Percentiles rank a stretch among this genome's conserved stretches.
phyloP scores from a whole-genome alignment of 192 early-diverging fungal species.

The Phycomyces nitens region DNA sequence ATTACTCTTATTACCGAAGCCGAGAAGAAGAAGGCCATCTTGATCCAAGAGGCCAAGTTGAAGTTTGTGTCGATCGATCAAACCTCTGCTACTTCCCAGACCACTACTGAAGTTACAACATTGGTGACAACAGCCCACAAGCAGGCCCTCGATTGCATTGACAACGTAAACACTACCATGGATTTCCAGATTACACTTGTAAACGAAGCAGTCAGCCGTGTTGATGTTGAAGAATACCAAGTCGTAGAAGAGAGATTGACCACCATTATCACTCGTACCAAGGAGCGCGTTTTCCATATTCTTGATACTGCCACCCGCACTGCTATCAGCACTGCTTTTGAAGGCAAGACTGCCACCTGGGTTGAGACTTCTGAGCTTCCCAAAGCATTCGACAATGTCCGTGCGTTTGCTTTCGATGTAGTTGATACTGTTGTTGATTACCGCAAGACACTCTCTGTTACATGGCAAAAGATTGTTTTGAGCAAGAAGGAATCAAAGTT shows the following conservation, averaged over 20 bases:
- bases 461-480: conserved; percentile 13
- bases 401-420: conserved; percentile 20
- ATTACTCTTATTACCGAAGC: neutral
- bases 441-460: conserved; percentile 1
- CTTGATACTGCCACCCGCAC: conserved; percentile 12
- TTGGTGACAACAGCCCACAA: conserved; percentile 11
- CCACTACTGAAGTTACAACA: neutral
- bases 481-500: conserved; percentile 7
- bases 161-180: conserved; percentile 13
- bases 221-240: conserved; percentile 15
- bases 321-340: conserved; percentile 18
- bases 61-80: conserved; percentile 6
- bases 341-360: conserved; percentile 29
- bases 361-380: conserved; percentile 22
- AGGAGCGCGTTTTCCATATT: conserved; percentile 11
- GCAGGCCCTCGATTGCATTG: conserved; percentile 22
- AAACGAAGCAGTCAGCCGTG: conserved; percentile 7
- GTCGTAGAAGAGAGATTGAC: conserved; percentile 9
- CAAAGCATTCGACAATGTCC: conserved; percentile 18
- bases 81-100: conserved; percentile 12
- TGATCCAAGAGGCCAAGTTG: conserved; percentile 7
- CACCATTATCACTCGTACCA: conserved; percentile 13
- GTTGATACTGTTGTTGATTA: conserved; percentile 24
- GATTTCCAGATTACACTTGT: conserved; percentile 7
- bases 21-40: conserved; percentile 11